A percentile compares a stretch with the other conserved stretches of the same genome.
These are phyloP conservation scores for Gossypium sturtianum DNA, from an alignment of 345 rosid species.

Conservation along the genomic window DNA sequence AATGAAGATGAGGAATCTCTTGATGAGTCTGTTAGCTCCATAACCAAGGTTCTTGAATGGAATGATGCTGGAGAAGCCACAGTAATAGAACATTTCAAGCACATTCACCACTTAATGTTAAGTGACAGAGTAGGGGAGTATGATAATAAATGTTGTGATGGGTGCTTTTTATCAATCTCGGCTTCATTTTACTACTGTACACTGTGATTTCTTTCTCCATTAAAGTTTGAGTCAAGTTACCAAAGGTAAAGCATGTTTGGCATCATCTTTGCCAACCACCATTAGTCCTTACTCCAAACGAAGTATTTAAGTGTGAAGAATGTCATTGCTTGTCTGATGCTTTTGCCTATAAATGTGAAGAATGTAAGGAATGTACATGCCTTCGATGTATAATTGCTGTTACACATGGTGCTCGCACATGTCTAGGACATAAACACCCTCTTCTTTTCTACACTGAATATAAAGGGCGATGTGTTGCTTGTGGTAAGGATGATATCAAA, in stretches of 20 bases:
- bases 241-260: neutral
- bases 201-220: neutral
- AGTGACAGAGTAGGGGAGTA: neutral
- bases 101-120: neutral
- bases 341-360: neutral
- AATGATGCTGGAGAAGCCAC: neutral
- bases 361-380: neutral
- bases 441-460: neutral
- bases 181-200: neutral
- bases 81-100: neutral
- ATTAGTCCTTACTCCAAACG: neutral
- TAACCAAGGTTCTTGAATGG: too few relatives aligned
- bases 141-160: neutral
- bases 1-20: neutral
- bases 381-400: neutral
- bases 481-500: neutral
- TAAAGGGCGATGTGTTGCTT: neutral
- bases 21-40: neutral
- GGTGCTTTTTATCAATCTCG: neutral
- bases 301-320: rapidly evolving
- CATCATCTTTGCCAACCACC: neutral
- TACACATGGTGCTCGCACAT: neutral
- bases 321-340: rapidly evolving
- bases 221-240: neutral
- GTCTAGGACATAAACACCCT: neutral